Percentiles rank a stretch among this genome's conserved stretches.
These are phyloP conservation scores for Metschnikowia henanensis DNA, from an alignment of 805 yeast species.

Conservation along the genomic window DNA sequence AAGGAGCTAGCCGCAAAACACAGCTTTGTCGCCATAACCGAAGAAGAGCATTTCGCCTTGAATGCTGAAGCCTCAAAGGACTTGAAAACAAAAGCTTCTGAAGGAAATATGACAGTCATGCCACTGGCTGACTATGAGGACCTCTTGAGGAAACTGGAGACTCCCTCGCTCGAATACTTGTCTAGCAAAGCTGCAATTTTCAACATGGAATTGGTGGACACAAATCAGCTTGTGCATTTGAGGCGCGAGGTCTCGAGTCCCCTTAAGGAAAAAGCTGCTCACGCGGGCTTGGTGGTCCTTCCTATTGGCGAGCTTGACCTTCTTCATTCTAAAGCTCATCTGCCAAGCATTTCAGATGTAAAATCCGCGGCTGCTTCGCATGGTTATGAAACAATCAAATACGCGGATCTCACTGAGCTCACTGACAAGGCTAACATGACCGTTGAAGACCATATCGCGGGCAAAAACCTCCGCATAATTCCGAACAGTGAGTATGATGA, in stretches of 20 bases:
- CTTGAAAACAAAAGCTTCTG: conserved; percentile 13
- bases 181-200: conserved; percentile 4
- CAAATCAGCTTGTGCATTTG: conserved; percentile 14
- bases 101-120: conserved; percentile 9
- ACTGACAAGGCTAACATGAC: conserved; percentile 12
- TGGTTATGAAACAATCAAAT: conserved; percentile 7
- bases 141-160: neutral
- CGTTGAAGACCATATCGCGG: conserved; percentile 16
- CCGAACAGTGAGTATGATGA: conserved; percentile 22
- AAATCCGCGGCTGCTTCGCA: conserved; percentile 12
- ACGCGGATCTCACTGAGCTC: conserved; percentile 7
- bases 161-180: conserved; percentile 8
- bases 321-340: conserved; percentile 9
- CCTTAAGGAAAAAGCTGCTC: conserved; percentile 20
- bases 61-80: conserved; percentile 8
- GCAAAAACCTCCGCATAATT: conserved; percentile 10
- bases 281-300: conserved; percentile 14
- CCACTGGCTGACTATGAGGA: conserved; percentile 9
- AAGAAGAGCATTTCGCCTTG: conserved; percentile 9
- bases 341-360: conserved; percentile 12
- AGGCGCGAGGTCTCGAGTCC: conserved; percentile 12
- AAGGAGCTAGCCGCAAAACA: conserved; percentile 9
- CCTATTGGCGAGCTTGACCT: conserved; percentile 14
- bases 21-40: conserved; percentile 6
- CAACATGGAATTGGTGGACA: conserved; percentile 11